phyloP scores from a whole-genome alignment of 2,329 filamentous ascomycete genomes.

The Tolypocladium amazonense region DNA sequence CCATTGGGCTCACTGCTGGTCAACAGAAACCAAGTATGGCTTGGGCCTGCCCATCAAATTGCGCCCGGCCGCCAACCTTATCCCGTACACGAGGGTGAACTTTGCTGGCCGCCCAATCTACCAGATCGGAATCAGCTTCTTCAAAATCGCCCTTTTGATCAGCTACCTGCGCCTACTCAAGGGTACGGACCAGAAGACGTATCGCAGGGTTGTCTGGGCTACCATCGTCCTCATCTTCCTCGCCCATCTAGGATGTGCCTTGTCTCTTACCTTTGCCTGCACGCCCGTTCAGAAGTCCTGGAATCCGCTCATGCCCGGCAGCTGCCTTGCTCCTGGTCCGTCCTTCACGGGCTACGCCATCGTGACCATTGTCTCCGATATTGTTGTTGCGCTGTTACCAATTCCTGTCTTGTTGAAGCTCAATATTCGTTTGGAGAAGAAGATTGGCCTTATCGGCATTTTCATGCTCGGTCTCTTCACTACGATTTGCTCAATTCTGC shows the following conservation, averaged over 20 bases:
- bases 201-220: slow-evolving; percentile 32
- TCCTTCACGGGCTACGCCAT: slow-evolving; percentile 41
- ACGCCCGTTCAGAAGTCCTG: slow-evolving; percentile 36
- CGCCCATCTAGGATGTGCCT: slow-evolving; percentile 35
- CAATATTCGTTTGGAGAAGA: slow-evolving; percentile 36
- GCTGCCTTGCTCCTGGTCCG: slow-evolving; percentile 32
- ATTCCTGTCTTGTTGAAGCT: slow-evolving; percentile 37
- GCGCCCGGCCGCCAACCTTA: slow-evolving; percentile 31
- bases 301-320: slow-evolving; percentile 27
- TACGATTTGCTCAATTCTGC: slow-evolving; percentile 41
- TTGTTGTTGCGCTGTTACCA: slow-evolving; percentile 37
- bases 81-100: slow-evolving; percentile 37
- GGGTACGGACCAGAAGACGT: slow-evolving; percentile 32
- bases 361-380: slow-evolving; percentile 39
- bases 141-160: slow-evolving; percentile 43
- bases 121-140: slow-evolving; percentile 43
- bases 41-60: slow-evolving; percentile 34
- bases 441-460: slow-evolving; percentile 37
- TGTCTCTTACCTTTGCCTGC: slow-evolving; percentile 40
- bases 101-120: slow-evolving; percentile 44
- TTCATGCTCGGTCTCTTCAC: slow-evolving; percentile 45
- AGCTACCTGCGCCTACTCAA: slow-evolving; percentile 40
- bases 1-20: not conserved
- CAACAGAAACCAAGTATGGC: slow-evolving; percentile 39
- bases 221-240: slow-evolving; percentile 31